Base-by-base conservation (phyloP, 2,329 filamentous ascomycete species). In the Penicillium nordicum region DNA sequence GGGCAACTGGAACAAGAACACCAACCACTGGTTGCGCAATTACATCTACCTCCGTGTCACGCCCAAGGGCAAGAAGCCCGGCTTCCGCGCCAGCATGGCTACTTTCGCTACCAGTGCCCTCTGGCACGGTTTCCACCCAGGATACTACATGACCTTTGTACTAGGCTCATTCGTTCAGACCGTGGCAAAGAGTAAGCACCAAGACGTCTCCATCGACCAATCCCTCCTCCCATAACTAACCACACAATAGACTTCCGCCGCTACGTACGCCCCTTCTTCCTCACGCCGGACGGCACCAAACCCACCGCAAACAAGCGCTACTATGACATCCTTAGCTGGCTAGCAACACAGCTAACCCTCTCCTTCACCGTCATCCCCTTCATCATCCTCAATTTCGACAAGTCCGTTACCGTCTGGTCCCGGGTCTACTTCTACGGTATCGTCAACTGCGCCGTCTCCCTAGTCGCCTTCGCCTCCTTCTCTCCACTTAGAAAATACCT, bases 51-150 rank as follows among this genome's bases (percentile, higher is more conserved):
- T 99, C 46, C 87, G 94, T 25, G 94, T 99, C 3, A 99, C 94
- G 0, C 94, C 94, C 0, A 89, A 89, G 65, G 94, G 94, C 52
- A 94, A 92, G 80, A 99, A 97, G 74, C 94, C 94, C 10, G 94
- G 94, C 1, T 99, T 99, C 79, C 84, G 92, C 57, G 94, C 94
- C 49, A 97, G 89, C 68, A 78, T 99, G 78, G 91, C 92, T 34
- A 99, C 94, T 0, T 99, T 99, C 72, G 84, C 86, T 7, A 97
- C 94, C 21, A 96, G 92, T 69, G 93, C 94, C 3, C 88, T 97
- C 64, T 99, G 94, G 94, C 94, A 99, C 70, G 94, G 94, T 30
- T 99, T 99, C 76, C 95, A 96, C 65, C 93, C 94, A 0, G 94
- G 94, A 6, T 99, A 99, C 75, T 97, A 97, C 73, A 77, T 99